A percentile compares a stretch with the other conserved stretches of the same genome.
These are phyloP conservation scores for Annona cherimola DNA, from an alignment of 164 flowering plant species.

Conservation along the genomic window DNA sequence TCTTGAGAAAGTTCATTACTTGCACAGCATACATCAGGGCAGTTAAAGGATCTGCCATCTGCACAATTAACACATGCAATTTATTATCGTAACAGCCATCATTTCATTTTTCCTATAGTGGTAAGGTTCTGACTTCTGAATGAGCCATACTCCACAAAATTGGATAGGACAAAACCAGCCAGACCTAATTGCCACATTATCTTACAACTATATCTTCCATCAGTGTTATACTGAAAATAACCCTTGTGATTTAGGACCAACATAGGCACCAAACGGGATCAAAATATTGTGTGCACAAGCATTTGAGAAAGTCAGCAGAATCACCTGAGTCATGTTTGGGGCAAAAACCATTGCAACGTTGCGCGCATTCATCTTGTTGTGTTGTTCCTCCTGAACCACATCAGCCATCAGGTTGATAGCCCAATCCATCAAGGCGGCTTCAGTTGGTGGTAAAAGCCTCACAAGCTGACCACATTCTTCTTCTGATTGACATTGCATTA, in stretches of 20 bases:
- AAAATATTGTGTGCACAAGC: too few species aligned
- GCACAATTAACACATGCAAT: conserved; percentile 13
- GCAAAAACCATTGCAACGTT: conserved; percentile 86
- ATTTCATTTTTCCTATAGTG: neutral
- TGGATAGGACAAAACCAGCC: too few species aligned
- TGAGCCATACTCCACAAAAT: neutral
- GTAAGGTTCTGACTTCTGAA: neutral
- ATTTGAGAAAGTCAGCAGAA: too few species aligned
- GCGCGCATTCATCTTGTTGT: conserved; percentile 83
- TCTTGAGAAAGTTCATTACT: conserved; percentile 86
- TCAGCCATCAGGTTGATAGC: conserved; percentile 90
- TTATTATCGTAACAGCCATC: neutral
- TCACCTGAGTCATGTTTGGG: conserved; percentile 82
- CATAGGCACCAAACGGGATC: too few species aligned
- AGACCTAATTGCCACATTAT: too few species aligned
- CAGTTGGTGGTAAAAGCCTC: conserved; percentile 65
- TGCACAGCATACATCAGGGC: conserved; percentile 89
- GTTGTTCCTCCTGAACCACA: conserved; percentile 61
- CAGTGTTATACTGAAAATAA: too few species aligned
- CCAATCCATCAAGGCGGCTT: conserved; percentile 80
- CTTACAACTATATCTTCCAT: too few species aligned
- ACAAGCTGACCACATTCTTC: conserved; percentile 65
- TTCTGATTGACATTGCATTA: conserved; percentile 70
- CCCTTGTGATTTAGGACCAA: too few species aligned
- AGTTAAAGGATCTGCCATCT: conserved; percentile 90